Conservation (phyloP, 2,329 filamentous ascomycete species). For the Colletotrichum caudatum region DNA sequence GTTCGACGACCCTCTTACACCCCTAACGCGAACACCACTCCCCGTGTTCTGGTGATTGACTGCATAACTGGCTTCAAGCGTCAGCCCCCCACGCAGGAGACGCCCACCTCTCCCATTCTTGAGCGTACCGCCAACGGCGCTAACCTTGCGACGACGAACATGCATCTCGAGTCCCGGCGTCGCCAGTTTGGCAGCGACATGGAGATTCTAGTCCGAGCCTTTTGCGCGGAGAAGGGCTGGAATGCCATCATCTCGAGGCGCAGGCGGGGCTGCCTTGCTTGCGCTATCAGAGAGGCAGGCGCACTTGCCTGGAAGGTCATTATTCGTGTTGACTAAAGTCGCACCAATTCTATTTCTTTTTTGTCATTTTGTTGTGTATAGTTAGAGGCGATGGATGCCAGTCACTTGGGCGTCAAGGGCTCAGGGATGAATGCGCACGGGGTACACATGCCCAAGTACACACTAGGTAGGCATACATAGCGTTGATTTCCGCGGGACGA, state of each 20-base stretch:
- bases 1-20: constrained; percentile 50
- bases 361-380: constrained; percentile 6
- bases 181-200: constrained; percentile 73
- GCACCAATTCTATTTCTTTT: background rate
- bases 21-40: constrained; percentile 47
- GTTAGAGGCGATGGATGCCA: background rate
- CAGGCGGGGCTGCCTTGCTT: constrained; percentile 77
- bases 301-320: constrained; percentile 77
- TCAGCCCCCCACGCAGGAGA: constrained; percentile 57
- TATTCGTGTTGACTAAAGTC: constrained; percentile 65
- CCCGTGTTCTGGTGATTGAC: constrained; percentile 70
- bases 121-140: constrained; percentile 52
- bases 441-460: constrained; percentile 17
- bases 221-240: constrained; percentile 80
- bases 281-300: constrained; percentile 80
- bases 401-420: constrained; percentile 13
- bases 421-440: background rate
- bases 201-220: constrained; percentile 77
- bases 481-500: constrained; percentile 32
- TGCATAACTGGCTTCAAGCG: constrained; percentile 68
- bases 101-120: constrained; percentile 62
- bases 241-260: constrained; percentile 78
- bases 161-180: constrained; percentile 68
- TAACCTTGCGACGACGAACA: constrained; percentile 61
- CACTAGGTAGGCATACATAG: constrained; percentile 31